A percentile compares a stretch with the other conserved stretches of the same genome.
Conservation (phyloP, 805 yeast species). For the Metschnikowia amazonensis region DNA sequence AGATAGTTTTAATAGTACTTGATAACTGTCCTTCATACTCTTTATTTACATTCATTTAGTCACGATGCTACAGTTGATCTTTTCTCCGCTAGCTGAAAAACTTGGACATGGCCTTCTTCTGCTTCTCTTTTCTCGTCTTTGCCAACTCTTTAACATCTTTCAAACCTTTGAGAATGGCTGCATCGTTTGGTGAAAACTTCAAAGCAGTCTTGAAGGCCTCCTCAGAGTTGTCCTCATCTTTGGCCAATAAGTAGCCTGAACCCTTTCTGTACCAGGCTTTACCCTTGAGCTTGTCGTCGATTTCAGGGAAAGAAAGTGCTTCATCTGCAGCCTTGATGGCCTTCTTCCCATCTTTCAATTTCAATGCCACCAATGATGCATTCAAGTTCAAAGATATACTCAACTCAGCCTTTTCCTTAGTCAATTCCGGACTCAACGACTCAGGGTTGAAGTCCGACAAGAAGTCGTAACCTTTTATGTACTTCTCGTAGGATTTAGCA, state of each 20-base stretch:
- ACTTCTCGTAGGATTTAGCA: conserved; percentile 59
- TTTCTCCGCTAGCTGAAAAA: conserved; percentile 41
- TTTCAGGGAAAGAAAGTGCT: conserved; percentile 57
- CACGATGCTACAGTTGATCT: not conserved
- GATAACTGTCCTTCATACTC: no score
- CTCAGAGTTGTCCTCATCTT: conserved; percentile 69
- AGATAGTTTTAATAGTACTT: no score
- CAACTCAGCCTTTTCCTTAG: conserved; percentile 46
- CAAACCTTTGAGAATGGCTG: conserved; percentile 64
- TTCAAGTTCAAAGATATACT: conserved; percentile 67
- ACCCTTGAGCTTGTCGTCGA: conserved; percentile 66
- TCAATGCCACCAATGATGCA: conserved; percentile 69
- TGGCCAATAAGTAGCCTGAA: conserved; percentile 57
- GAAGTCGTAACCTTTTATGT: conserved; percentile 66
- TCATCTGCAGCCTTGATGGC: conserved; percentile 59
- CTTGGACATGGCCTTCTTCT: conserved; percentile 70
- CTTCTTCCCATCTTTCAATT: conserved; percentile 51
- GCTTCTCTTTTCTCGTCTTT: conserved; percentile 57
- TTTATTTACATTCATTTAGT: no score
- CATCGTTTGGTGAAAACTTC: conserved; percentile 62
- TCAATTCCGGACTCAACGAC: conserved; percentile 53
- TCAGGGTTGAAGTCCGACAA: conserved; percentile 73
- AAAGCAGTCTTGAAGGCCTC: conserved; percentile 64
- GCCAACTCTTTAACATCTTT: conserved; percentile 51
- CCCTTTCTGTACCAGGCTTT: conserved; percentile 90